phyloP scores from a whole-genome alignment of 768 basidiomycete species.

The Leccinum barrowsii region DNA sequence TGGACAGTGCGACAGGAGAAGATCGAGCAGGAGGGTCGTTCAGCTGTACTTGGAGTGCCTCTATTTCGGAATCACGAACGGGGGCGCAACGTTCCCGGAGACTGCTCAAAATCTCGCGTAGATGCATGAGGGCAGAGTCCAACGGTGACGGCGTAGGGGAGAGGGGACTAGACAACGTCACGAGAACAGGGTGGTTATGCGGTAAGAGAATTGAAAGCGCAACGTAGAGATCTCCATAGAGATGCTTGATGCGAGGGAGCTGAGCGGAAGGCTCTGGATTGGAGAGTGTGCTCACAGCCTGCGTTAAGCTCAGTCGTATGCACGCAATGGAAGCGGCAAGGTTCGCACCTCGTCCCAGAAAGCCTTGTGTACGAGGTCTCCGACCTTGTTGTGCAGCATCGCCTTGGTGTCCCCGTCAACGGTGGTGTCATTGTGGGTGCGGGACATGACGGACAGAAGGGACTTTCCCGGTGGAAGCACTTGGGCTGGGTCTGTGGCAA shows the following conservation, averaged over 20 bases:
- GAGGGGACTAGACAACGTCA: conserved; percentile 52
- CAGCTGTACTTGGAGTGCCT: conserved; percentile 37
- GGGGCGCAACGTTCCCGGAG: conserved; percentile 67
- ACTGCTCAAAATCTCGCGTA: conserved; percentile 50
- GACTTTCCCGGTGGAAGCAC: conserved; percentile 74
- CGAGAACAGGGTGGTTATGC: conserved; percentile 44
- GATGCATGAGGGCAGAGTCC: conserved; percentile 48
- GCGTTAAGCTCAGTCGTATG: conserved; percentile 19
- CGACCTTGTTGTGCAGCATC: conserved; percentile 46
- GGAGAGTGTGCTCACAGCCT: conserved; percentile 58
- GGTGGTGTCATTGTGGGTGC: conserved; percentile 12
- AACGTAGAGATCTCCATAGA: conserved; percentile 52
- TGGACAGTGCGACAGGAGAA: conserved; percentile 37
- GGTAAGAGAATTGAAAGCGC: conserved; percentile 59
- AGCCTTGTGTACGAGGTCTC: conserved; percentile 50
- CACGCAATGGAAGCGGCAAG: conserved; percentile 4
- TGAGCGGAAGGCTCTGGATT: conserved; percentile 57
- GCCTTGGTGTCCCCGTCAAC: conserved; percentile 19
- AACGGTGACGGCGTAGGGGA: conserved; percentile 69
- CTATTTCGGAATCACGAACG: conserved; percentile 52
- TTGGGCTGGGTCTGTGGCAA: conserved; percentile 56
- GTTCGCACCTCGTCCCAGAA: conserved; percentile 72
- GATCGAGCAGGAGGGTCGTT: conserved; percentile 20
- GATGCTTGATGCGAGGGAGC: conserved; percentile 51
- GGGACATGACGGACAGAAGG: conserved; percentile 57